phyloP scores from a whole-genome alignment of 2,329 filamentous ascomycete genomes.

The Aspergillus udagawae region DNA sequence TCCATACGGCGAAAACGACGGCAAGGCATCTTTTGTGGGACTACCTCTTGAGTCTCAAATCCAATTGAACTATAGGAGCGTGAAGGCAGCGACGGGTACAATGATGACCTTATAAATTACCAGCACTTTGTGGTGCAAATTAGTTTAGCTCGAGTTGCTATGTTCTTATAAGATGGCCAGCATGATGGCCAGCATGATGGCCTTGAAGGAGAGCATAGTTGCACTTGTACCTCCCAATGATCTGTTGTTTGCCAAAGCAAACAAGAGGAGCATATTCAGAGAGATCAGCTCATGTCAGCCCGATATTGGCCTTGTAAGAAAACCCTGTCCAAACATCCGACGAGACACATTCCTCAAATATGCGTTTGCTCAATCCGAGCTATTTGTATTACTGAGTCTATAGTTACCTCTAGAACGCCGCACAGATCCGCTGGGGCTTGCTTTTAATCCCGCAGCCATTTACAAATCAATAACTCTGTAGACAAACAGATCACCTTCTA shows the following conservation, averaged over 20 bases:
- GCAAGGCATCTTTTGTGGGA: slow-evolving; percentile 5
- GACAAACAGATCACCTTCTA: not conserved
- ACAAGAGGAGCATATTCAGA: not conserved
- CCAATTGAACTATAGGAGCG: not conserved
- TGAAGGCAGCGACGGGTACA: not conserved
- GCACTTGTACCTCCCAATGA: not conserved
- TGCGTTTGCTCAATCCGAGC: not conserved
- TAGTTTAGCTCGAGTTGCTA: not conserved
- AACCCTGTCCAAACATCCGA: too few relatives aligned
- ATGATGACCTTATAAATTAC: not conserved
- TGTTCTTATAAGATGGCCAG: not conserved
- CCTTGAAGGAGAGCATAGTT: not conserved
- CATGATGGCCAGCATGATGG: not conserved
- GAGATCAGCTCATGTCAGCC: too few relatives aligned
- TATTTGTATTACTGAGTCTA: not conserved
- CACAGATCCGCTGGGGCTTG: not conserved
- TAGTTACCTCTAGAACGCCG: not conserved
- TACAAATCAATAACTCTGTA: not conserved
- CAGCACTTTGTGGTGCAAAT: too few relatives aligned
- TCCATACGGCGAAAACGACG: slow-evolving; percentile 7
- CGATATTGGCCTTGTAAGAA: too few relatives aligned
- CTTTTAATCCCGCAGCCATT: not conserved
- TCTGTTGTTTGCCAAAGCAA: not conserved
- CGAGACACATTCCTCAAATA: not conserved
- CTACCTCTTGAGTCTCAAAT: not conserved